Conservation (phyloP, 257 asterid genomes). For the Linaria vulgaris region DNA sequence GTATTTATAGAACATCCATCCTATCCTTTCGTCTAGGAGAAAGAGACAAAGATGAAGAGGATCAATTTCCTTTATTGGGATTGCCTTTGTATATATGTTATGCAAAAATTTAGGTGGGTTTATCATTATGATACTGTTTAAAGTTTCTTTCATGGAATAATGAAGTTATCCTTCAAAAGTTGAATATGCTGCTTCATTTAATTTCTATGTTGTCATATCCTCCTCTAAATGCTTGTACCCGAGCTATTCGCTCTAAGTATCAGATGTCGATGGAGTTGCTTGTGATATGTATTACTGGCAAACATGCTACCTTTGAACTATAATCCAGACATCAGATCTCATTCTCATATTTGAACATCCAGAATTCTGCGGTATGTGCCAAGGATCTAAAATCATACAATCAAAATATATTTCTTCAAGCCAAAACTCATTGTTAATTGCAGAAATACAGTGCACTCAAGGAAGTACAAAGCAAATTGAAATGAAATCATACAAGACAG, state of each 20-base stretch:
- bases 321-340: conserved; percentile 14
- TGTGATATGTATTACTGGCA: not conserved
- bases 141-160: not conserved
- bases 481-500: too few species aligned
- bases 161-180: not conserved
- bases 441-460: conserved; percentile 9
- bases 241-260: too few species aligned
- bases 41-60: not conserved
- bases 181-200: too few species aligned
- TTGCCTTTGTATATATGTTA: conserved; percentile 5
- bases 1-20: not conserved
- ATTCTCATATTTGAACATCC: conserved; percentile 9
- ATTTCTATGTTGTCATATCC: too few species aligned
- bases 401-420: conserved; percentile 17
- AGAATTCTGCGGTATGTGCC: too few species aligned
- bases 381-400: too few species aligned
- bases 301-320: not conserved
- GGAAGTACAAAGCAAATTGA: too few species aligned
- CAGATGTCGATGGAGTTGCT: not conserved
- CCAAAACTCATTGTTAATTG: conserved; percentile 25
- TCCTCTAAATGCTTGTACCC: too few species aligned
- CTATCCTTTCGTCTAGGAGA: not conserved
- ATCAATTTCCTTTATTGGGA: conserved; percentile 20
- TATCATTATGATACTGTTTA: conserved; percentile 7
- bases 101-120: conserved; percentile 3